Evolutionary conservation across 2,329 filamentous ascomycete species (phyloP).

Genomic region (Ceratocystis huliohia): DNA sequence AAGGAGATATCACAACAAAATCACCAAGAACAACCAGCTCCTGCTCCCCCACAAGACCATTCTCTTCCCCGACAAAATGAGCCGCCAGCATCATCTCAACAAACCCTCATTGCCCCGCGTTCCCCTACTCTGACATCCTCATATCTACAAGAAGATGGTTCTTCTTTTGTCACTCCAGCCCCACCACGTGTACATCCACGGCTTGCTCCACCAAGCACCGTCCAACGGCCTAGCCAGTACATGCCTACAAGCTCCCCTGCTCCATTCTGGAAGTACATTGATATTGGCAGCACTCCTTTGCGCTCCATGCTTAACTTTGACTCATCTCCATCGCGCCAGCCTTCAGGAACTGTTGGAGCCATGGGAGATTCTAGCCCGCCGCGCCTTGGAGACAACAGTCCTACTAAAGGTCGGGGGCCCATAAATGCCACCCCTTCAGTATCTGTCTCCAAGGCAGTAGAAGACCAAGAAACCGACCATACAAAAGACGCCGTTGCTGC

Average conservation of each 20-base stretch:
- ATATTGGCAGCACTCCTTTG: slow-evolving; percentile 61
- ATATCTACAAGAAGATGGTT: slow-evolving; percentile 47
- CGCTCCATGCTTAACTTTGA: slow-evolving; percentile 39
- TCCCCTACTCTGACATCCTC: slow-evolving; percentile 51
- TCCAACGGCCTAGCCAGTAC: slow-evolving; percentile 69
- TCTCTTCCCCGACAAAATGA: not conserved
- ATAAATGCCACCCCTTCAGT: slow-evolving; percentile 8
- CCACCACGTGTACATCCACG: slow-evolving; percentile 60
- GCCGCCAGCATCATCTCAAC: slow-evolving; percentile 13
- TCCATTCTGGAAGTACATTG: slow-evolving; percentile 79
- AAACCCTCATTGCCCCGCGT: slow-evolving; percentile 28
- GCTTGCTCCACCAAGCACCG: slow-evolving; percentile 66
- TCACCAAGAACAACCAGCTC: not conserved
- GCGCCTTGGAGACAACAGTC: slow-evolving; percentile 10
- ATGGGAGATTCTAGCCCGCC: slow-evolving; percentile 11
- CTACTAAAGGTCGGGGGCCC: slow-evolving; percentile 24
- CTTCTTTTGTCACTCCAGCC: slow-evolving; percentile 57
- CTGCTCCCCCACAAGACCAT: not conserved
- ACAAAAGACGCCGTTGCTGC: slow-evolving; percentile 13
- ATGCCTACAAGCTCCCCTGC: slow-evolving; percentile 78
- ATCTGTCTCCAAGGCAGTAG: slow-evolving; percentile 22
- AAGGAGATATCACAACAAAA: slow-evolving; percentile 24
- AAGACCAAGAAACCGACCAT: slow-evolving; percentile 28
- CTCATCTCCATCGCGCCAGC: slow-evolving; percentile 44
- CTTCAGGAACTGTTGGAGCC: slow-evolving; percentile 18